Percentiles rank a stretch among this genome's conserved stretches.
These are phyloP conservation scores for Boletus patriciae DNA, from an alignment of 768 basidiomycete species.

Conservation along the genomic window DNA sequence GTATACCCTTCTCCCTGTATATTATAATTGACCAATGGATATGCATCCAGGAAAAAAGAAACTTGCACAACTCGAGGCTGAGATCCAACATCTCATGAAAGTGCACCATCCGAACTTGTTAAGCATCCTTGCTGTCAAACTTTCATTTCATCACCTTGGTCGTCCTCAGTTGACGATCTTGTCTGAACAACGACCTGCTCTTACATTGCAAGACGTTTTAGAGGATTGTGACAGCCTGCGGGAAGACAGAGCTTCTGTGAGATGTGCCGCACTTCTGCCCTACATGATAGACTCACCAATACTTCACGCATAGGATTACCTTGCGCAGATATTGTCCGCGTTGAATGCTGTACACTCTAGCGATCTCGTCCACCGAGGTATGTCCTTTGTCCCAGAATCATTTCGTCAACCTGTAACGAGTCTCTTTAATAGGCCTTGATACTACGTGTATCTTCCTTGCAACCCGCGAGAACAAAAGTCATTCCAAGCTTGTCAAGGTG, in stretches of 20 bases:
- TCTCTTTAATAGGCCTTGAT: constrained; percentile 47
- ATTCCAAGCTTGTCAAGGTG: constrained; percentile 70
- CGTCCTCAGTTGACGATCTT: constrained; percentile 62
- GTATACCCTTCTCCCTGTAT: not conserved
- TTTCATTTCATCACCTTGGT: constrained; percentile 49
- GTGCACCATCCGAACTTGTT: constrained; percentile 69
- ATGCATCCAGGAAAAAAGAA: constrained; percentile 57
- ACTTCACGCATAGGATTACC: constrained; percentile 58
- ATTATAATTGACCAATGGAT: not conserved
- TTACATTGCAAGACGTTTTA: constrained; percentile 72
- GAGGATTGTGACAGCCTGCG: constrained; percentile 74
- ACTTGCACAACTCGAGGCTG: constrained; percentile 61
- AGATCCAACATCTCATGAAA: constrained; percentile 57
- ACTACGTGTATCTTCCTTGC: constrained; percentile 62
- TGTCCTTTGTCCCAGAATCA: not conserved
- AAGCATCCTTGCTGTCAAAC: constrained; percentile 65
- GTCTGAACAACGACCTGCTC: constrained; percentile 65
- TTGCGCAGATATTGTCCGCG: constrained; percentile 68
- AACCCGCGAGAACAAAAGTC: constrained; percentile 47
- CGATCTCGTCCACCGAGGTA: constrained; percentile 72
- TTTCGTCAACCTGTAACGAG: not conserved
- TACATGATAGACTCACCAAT: not conserved
- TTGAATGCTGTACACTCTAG: constrained; percentile 64
- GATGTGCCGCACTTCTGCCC: constrained; percentile 20
- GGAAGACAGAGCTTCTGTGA: constrained; percentile 66